These are phyloP conservation scores for Clonostachys chloroleuca DNA, from an alignment of 2,329 filamentous ascomycete genomes.

Conservation along the genomic window DNA sequence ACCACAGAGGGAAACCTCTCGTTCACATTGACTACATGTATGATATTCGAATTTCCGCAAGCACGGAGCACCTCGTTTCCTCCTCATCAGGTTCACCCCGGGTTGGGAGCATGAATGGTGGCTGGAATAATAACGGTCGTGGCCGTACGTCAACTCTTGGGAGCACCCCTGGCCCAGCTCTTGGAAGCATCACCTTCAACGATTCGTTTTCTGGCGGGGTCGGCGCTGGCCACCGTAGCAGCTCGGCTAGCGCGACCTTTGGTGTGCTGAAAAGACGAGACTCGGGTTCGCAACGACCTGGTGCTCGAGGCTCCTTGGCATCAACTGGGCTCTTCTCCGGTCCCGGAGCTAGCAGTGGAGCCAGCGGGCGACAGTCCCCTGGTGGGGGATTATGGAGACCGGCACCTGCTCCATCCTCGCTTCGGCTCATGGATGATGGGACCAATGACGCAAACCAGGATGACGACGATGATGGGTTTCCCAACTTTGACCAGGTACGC, in stretches of 20 bases:
- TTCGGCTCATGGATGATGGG: constrained; percentile 37
- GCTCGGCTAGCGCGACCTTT: constrained; percentile 33
- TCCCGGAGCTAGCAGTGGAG: constrained; percentile 1
- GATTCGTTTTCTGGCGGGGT: constrained; percentile 24
- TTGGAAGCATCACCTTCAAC: constrained; percentile 25
- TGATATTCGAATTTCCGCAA: constrained; percentile 71
- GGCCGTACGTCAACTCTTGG: constrained; percentile 25
- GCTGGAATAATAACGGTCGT: constrained; percentile 13
- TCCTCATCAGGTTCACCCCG: constrained; percentile 26
- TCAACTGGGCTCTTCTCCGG: constrained; percentile 2
- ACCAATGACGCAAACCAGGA: constrained; percentile 26
- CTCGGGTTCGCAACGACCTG: constrained; percentile 13
- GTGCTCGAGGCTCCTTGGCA: constrained; percentile 1
- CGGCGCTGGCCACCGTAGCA: constrained; percentile 27
- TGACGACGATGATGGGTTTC: constrained; percentile 43
- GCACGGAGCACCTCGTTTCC: constrained; percentile 65
- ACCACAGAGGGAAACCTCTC: constrained; percentile 10
- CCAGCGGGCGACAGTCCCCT: background rate
- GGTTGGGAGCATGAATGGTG: constrained; percentile 15
- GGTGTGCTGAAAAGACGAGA: constrained; percentile 19
- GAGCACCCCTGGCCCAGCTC: background rate
- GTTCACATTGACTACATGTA: constrained; percentile 57
- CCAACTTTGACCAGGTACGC: constrained; percentile 43
- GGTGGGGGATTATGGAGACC: constrained; percentile 18
- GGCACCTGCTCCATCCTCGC: constrained; percentile 27